Conservation (phyloP, 1,284 basidiomycete species). For the Ceratobasidium sp. region DNA sequence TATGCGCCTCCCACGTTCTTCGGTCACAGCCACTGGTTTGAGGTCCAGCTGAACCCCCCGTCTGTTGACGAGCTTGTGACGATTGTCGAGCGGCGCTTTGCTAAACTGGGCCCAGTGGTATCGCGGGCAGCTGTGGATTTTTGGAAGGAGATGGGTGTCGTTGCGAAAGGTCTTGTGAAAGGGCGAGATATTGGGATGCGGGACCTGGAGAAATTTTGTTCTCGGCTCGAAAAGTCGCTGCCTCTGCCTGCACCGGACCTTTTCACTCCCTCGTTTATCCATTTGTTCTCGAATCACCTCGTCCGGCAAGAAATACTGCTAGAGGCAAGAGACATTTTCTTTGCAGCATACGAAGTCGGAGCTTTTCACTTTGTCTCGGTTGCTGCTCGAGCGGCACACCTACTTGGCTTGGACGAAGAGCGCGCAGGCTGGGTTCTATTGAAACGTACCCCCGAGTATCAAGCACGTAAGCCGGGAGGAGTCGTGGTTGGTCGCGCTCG, state of each 20-base stretch:
- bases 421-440: constrained; percentile 69
- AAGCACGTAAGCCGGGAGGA: constrained; percentile 73
- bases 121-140: constrained; percentile 68
- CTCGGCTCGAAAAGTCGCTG: constrained; percentile 75
- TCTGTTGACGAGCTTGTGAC: constrained; percentile 73
- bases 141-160: constrained; percentile 68
- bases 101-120: constrained; percentile 67
- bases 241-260: constrained; percentile 58
- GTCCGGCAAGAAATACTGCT: constrained; percentile 92
- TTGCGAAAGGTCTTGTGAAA: constrained; percentile 67
- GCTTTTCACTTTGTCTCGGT: constrained; percentile 67
- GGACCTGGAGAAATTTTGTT: constrained; percentile 91
- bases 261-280: constrained; percentile 59
- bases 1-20: constrained; percentile 77
- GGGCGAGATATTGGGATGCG: constrained; percentile 75
- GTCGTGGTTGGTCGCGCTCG: constrained; percentile 71
- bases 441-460: constrained; percentile 76
- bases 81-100: constrained; percentile 78
- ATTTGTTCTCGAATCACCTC: constrained; percentile 78
- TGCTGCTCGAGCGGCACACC: constrained; percentile 66
- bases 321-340: constrained; percentile 93
- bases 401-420: constrained; percentile 76
- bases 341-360: constrained; percentile 64
- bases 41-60: constrained; percentile 75
- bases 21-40: constrained; percentile 84